Percentiles rank a stretch among this genome's conserved stretches.
Conservation (phyloP, 768 basidiomycete species). For the Mycena metata region DNA sequence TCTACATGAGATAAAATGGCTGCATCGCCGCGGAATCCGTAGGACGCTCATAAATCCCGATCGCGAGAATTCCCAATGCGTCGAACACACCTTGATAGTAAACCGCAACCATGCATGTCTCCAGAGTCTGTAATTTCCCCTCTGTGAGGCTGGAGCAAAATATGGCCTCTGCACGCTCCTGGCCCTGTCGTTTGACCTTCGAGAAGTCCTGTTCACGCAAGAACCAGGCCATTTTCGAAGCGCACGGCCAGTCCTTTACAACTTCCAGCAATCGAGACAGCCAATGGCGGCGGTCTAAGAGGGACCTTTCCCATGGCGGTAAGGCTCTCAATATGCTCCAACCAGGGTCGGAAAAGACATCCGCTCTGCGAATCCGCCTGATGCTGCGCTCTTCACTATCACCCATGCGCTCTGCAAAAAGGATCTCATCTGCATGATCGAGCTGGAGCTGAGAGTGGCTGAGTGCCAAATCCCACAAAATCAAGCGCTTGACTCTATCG, state of each 20-base stretch:
- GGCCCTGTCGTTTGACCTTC: background rate
- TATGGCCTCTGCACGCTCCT: too few relatives aligned
- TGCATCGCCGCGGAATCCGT: background rate
- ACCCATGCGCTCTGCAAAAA: background rate
- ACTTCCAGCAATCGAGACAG: conserved; percentile 8
- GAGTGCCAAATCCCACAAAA: conserved; percentile 2
- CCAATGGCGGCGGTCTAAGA: background rate
- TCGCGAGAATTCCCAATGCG: conserved; percentile 7
- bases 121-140: background rate
- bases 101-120: background rate
- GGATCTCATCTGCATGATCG: conserved; percentile 12
- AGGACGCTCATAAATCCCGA: background rate
- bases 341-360: background rate
- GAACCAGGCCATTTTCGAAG: conserved; percentile 5
- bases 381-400: background rate
- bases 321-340: background rate
- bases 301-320: conserved; percentile 11
- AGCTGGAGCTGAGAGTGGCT: conserved; percentile 15
- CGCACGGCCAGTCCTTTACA: conserved; percentile 9
- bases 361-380: background rate
- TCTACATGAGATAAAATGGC: background rate
- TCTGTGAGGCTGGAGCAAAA: background rate
- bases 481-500: background rate
- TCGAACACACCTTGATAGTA: conserved; percentile 18
- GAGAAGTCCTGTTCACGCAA: background rate